Percentiles rank a stretch among this genome's conserved stretches.
phyloP scores from a whole-genome alignment of 345 rosid genomes.

The Eucalyptus tenuipes region DNA sequence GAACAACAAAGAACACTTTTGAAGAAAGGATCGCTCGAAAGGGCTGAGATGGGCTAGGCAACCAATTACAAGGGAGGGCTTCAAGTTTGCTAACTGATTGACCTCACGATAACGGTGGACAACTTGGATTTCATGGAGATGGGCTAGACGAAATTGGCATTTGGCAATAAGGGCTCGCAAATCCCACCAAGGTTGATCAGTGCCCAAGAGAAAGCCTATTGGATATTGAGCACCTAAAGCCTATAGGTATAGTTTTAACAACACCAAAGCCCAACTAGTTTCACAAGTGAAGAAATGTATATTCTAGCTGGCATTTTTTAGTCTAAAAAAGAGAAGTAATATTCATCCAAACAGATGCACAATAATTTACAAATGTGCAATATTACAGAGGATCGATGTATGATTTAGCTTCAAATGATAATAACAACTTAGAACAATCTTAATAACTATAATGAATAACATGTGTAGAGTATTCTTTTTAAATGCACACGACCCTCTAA shows the following conservation, averaged over 20 bases:
- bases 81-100: not conserved
- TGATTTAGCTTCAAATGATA: too few relatives aligned
- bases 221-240: rapidly evolving
- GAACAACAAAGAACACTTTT: not conserved
- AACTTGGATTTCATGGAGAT: too few relatives aligned
- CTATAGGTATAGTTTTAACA: rapidly evolving
- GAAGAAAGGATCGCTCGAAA: not conserved
- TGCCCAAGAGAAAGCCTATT: not conserved
- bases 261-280: not conserved
- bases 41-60: too few relatives aligned
- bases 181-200: not conserved
- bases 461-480: too few relatives aligned
- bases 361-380: too few relatives aligned
- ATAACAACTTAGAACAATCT: too few relatives aligned
- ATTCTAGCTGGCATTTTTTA: too few relatives aligned
- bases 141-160: not conserved
- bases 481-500: too few relatives aligned
- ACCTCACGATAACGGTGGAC: rapidly evolving
- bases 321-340: too few relatives aligned
- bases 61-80: not conserved
- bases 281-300: not conserved
- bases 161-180: rapidly evolving
- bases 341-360: too few relatives aligned
- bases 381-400: too few relatives aligned
- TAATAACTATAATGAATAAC: too few relatives aligned